Percentiles rank a stretch among this genome's conserved stretches.
Conservation (phyloP, 2,329 filamentous ascomycete species). For the Myriosclerotinia curreyana region DNA sequence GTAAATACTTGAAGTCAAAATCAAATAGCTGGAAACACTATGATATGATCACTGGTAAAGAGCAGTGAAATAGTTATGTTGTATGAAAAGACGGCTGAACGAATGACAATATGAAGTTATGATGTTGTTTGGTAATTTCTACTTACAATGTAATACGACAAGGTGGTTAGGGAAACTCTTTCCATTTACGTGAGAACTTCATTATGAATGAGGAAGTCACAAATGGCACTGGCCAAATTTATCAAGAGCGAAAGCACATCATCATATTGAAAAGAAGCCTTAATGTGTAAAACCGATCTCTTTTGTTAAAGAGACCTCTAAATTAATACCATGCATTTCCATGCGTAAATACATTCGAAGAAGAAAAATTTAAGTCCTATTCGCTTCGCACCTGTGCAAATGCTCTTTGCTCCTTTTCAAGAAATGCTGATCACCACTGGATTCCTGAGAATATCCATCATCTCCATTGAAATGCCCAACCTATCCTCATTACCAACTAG, state of each 20-base stretch:
- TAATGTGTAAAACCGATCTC: not conserved
- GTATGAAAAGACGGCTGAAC: not conserved
- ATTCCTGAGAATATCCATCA: not conserved
- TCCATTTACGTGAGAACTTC: not conserved
- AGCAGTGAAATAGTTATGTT: conserved; percentile 18
- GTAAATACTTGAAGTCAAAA: conserved; percentile 15
- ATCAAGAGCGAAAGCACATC: not conserved
- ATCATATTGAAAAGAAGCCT: not conserved
- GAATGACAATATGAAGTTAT: conserved; percentile 8
- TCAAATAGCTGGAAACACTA: conserved; percentile 10
- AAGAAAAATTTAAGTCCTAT: not conserved
- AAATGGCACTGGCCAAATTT: conserved; percentile 13
- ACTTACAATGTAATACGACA: not conserved
- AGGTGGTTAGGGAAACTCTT: not conserved
- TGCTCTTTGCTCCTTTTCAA: no score
- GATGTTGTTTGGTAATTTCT: not conserved
- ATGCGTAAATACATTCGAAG: conserved; percentile 1
- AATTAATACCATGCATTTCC: conserved; percentile 4
- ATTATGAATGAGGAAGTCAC: not conserved
- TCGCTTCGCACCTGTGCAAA: conserved; percentile 6
- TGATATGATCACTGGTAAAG: not conserved
- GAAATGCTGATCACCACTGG: not conserved
- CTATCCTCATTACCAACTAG: not conserved
- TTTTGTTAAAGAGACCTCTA: not conserved
- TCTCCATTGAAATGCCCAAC: not conserved